phyloP scores from a whole-genome alignment of 306 rosid genomes.

The Erythrophleum fordii region DNA sequence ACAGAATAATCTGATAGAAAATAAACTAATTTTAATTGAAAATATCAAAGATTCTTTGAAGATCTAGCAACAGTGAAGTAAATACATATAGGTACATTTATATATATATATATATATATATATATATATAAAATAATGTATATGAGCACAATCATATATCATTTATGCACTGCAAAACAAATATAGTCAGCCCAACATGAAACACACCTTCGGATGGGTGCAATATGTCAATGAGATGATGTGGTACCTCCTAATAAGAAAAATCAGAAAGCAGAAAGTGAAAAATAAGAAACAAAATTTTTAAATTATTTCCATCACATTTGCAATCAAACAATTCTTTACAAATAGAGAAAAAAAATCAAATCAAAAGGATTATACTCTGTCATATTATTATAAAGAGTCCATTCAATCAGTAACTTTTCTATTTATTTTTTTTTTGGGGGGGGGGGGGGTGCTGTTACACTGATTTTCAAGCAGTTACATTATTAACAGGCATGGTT shows the following conservation, averaged over 20 bases:
- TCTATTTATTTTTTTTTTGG: no score
- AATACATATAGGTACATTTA: background rate
- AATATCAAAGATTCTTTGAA: conserved; percentile 30
- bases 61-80: conserved; percentile 25
- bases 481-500: background rate
- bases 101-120: background rate
- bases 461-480: conserved; percentile 14
- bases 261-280: conserved; percentile 21
- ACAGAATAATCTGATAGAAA: conserved; percentile 87
- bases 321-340: background rate
- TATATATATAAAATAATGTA: background rate
- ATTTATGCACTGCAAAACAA: background rate
- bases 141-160: conserved; percentile 19
- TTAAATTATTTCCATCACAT: conserved; percentile 7
- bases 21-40: conserved; percentile 37
- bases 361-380: background rate
- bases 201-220: conserved; percentile 85
- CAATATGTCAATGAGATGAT: conserved; percentile 81
- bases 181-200: conserved; percentile 32
- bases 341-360: background rate
- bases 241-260: conserved; percentile 76
- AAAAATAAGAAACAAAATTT: conserved; percentile 20
- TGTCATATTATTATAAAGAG: conserved; percentile 5
- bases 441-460: no score
- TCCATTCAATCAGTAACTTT: background rate